Evolutionary conservation across 208 protist genomes (phyloP), one percentile per base, ranked within the genome.

Genomic region (Phytomonas sp.): DNA sequence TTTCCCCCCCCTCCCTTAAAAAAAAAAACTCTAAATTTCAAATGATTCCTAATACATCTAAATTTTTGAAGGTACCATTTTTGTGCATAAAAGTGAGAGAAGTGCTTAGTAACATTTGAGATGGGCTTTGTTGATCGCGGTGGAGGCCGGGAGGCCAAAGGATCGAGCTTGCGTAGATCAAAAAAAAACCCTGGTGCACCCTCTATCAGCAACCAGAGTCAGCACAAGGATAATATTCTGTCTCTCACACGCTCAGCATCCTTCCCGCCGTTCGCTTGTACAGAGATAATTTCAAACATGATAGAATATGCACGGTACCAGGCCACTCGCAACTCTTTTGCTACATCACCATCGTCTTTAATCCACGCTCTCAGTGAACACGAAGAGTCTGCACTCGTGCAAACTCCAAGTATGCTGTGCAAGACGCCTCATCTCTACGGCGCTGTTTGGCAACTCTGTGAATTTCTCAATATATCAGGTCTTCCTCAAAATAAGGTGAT

Each of bases 61-160:
- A 19, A 37, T 66, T 64, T 36, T 16, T 33, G 45, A 66, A 8
- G 29, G 14, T 7, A 30, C 32, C 23, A 6, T 64, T 61, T 31
- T 11, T 8, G 33, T 63, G 10, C 4, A 16, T 37, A 63, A 7
- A 76, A 73, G 66, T 71, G 49, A 72, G 56, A 75, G 68, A 72
- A 66, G 75, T 69, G 34, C 31, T 71, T 66, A 69, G 32, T 29
- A 66, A 30, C 30, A 34, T 69, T 66, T 69, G 19, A 64, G 19
- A 94, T 94, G 88, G 88, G 88, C 19, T 92, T 91, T 66, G 89
- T 94, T n/a, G 86, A 92, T 70, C 83, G 89, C 33, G 89, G 89
- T 66, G 86, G 86, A 67, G 86, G 84, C 19, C 83, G 89, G 11
- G 89, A 94, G 73, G 80, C 80, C 29, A 94, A 94, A 67, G 84